Percentiles rank a stretch among this genome's conserved stretches.
These are phyloP conservation scores for Terana coerulea DNA, from an alignment of 768 basidiomycete species.

Conservation along the genomic window DNA sequence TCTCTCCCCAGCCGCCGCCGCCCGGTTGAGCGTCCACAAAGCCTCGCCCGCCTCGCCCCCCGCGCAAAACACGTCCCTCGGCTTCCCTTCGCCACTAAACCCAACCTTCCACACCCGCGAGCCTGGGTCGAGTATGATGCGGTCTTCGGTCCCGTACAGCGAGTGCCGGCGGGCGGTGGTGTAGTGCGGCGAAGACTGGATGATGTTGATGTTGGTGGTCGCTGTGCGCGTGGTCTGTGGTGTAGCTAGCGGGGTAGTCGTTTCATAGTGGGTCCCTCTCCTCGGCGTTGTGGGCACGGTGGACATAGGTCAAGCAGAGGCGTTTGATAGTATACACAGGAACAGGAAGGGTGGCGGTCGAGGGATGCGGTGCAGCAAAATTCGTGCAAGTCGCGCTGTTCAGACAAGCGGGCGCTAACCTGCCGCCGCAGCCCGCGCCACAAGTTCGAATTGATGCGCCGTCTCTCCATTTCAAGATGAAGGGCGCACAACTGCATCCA, in stretches of 20 bases:
- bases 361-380: too few species aligned
- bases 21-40: constrained; percentile 60
- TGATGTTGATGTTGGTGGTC: constrained; percentile 37
- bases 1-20: constrained; percentile 49
- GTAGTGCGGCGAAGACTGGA: constrained; percentile 81
- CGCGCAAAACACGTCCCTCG: constrained; percentile 81
- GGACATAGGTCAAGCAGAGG: constrained; percentile 27
- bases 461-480: too few species aligned
- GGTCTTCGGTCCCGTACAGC: constrained; percentile 94
- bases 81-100: constrained; percentile 92
- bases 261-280: constrained; percentile 13
- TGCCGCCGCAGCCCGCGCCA: too few species aligned
- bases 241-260: constrained; percentile 37
- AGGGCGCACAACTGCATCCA: too few species aligned
- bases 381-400: too few species aligned
- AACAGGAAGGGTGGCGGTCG: too few species aligned
- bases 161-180: constrained; percentile 85
- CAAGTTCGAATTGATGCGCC: too few species aligned
- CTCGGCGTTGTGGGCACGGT: constrained; percentile 31
- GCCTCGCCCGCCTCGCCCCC: constrained; percentile 38
- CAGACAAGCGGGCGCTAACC: too few species aligned
- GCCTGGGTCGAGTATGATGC: constrained; percentile 93
- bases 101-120: constrained; percentile 96
- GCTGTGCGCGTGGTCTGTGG: constrained; percentile 54
- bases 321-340: too few species aligned